A percentile compares a stretch with the other conserved stretches of the same genome.
These are phyloP conservation scores for Candida morakotiae DNA, from an alignment of 805 yeast genomes.

Conservation along the genomic window DNA sequence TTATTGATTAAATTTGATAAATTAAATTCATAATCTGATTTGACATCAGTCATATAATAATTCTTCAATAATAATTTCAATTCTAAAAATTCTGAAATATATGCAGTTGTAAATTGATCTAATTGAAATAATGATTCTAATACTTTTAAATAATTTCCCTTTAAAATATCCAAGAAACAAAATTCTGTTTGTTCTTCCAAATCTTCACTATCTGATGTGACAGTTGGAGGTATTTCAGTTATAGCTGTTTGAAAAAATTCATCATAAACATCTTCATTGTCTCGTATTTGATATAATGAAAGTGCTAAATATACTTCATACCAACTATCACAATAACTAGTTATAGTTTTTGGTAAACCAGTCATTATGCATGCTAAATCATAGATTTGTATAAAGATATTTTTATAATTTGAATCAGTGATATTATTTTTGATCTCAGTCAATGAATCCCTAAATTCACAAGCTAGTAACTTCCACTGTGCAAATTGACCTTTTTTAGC, in stretches of 20 bases:
- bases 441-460: conserved; percentile 45
- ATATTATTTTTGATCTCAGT: conserved; percentile 20
- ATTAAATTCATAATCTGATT: neutral
- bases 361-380: conserved; percentile 42
- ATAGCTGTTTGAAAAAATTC: conserved; percentile 32
- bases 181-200: conserved; percentile 28
- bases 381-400: conserved; percentile 32
- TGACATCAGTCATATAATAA: conserved; percentile 22
- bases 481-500: conserved; percentile 39
- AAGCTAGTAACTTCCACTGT: conserved; percentile 48
- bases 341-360: conserved; percentile 48
- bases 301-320: conserved; percentile 59
- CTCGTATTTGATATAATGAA: conserved; percentile 52
- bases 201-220: conserved; percentile 23
- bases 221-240: conserved; percentile 26
- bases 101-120: conserved; percentile 62
- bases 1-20: conserved; percentile 12
- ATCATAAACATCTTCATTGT: conserved; percentile 35
- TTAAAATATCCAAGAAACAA: conserved; percentile 52
- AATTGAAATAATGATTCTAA: conserved; percentile 55
- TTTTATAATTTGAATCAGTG: conserved; percentile 18
- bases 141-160: conserved; percentile 53
- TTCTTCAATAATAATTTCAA: conserved; percentile 53
- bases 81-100: conserved; percentile 57
- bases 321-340: conserved; percentile 56